A percentile compares a stretch with the other conserved stretches of the same genome.
phyloP scores from a whole-genome alignment of 1,284 basidiomycete genomes.

The Ceratorhiza oryzae-sativae region DNA sequence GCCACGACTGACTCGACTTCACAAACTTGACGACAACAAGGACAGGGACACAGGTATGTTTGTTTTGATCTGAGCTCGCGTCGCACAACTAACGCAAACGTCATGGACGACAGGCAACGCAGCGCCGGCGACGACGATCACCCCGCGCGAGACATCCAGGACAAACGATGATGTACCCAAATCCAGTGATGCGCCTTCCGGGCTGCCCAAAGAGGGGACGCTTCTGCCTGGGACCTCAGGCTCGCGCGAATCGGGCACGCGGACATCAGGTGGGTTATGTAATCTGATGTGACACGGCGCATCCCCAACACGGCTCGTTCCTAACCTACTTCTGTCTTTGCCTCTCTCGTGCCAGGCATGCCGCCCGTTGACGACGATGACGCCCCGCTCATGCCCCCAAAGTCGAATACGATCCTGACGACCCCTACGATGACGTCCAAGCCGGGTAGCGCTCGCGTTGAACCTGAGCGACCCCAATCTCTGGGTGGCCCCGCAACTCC shows the following conservation, averaged over 20 bases:
- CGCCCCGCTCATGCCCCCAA: background rate
- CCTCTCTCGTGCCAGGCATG: background rate
- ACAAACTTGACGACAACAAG: background rate
- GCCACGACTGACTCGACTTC: background rate
- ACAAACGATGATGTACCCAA: background rate
- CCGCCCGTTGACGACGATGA: conserved; percentile 9
- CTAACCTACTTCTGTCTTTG: background rate
- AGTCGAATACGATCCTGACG: background rate
- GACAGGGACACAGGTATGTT: background rate
- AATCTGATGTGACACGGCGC: conserved; percentile 9
- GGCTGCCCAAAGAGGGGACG: background rate
- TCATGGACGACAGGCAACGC: background rate
- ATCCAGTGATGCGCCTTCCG: background rate
- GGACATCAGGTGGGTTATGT: conserved; percentile 5
- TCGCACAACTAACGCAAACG: background rate
- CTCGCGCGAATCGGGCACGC: background rate
- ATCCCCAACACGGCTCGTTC: conserved; percentile 5
- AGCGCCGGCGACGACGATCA: background rate
- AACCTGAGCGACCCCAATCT: background rate
- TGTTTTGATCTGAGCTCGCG: background rate
- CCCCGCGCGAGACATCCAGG: background rate
- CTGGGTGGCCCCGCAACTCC: background rate
- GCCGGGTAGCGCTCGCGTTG: background rate
- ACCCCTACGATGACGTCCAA: background rate
- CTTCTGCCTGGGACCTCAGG: background rate